phyloP scores from a whole-genome alignment of 179 eudicot species.

The Corrigiola litoralis region DNA sequence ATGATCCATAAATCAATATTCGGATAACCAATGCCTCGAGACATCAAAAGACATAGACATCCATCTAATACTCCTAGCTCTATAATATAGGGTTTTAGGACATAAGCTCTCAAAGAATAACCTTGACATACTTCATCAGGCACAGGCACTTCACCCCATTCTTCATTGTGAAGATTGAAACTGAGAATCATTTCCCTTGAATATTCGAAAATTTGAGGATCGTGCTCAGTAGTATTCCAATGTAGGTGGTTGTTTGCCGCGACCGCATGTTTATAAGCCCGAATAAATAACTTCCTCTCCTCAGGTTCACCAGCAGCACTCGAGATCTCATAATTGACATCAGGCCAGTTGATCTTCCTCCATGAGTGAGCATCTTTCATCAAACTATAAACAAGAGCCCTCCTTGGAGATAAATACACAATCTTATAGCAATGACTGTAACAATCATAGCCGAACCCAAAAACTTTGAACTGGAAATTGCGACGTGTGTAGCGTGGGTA shows the following conservation, averaged over 20 bases:
- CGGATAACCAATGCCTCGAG: neutral
- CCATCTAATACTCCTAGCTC: conserved; percentile 9
- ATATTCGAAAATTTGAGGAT: neutral
- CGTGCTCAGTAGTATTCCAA: conserved; percentile 12
- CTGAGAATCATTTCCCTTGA: conserved; percentile 4
- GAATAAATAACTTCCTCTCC: neutral
- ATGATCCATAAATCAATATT: conserved; percentile 11
- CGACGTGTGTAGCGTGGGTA: neutral
- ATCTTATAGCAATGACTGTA: neutral
- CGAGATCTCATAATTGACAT: neutral
- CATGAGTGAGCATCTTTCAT: conserved; percentile 2
- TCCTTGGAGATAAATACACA: neutral
- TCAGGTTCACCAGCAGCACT: neutral
- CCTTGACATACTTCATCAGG: neutral
- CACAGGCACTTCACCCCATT: neutral
- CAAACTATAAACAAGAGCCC: neutral
- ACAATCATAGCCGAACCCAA: conserved; percentile 12
- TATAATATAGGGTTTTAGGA: neutral
- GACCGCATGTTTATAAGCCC: conserved; percentile 1
- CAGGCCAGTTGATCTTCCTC: neutral
- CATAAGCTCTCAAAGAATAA: neutral
- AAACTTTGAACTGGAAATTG: neutral
- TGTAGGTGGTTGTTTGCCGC: conserved; percentile 12
- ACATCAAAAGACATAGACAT: conserved; percentile 3
- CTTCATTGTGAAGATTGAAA: neutral